Percentiles rank a stretch among this genome's conserved stretches.
Evolutionary conservation across 768 basidiomycete genomes (phyloP).

Genomic region (Psilocybe sp.): DNA sequence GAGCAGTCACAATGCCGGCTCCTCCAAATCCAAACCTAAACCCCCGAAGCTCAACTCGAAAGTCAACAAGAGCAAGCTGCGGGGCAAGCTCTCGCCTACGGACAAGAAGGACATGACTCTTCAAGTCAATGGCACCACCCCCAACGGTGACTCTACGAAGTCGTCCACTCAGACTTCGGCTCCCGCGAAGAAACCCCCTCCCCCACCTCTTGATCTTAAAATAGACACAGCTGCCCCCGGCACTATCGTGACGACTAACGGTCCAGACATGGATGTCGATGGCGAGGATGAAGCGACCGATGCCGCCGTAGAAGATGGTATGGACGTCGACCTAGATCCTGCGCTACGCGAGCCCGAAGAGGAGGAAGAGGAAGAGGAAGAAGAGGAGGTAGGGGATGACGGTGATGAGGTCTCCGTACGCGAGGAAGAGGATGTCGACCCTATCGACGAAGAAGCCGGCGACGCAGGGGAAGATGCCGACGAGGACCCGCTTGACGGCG

Average conservation of each 20-base stretch:
- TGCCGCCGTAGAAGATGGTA: conserved; percentile 10
- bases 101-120: conserved; percentile 3
- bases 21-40: conserved; percentile 6
- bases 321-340: conserved; percentile 12
- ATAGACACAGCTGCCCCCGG: conserved; percentile 2
- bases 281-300: conserved; percentile 16
- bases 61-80: conserved; percentile 5
- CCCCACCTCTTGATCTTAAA: conserved; percentile 14
- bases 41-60: conserved; percentile 3
- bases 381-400: not conserved
- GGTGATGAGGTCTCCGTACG: conserved; percentile 3
- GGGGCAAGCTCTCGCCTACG: conserved; percentile 6
- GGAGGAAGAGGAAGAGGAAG: conserved; percentile 16
- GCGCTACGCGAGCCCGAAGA: conserved; percentile 15
- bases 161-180: not conserved
- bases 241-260: not conserved
- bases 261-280: conserved; percentile 15
- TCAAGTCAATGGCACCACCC: conserved; percentile 8
- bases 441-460: conserved; percentile 17
- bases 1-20: conserved; percentile 10
- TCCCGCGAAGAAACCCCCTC: conserved; percentile 15
- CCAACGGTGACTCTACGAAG: conserved; percentile 1
- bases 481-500: conserved; percentile 19
- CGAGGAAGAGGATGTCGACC: conserved; percentile 11
- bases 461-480: conserved; percentile 24